These are phyloP conservation scores for Apiotrichum porosum DNA, from an alignment of 1,284 basidiomycete genomes.

Conservation along the genomic window DNA sequence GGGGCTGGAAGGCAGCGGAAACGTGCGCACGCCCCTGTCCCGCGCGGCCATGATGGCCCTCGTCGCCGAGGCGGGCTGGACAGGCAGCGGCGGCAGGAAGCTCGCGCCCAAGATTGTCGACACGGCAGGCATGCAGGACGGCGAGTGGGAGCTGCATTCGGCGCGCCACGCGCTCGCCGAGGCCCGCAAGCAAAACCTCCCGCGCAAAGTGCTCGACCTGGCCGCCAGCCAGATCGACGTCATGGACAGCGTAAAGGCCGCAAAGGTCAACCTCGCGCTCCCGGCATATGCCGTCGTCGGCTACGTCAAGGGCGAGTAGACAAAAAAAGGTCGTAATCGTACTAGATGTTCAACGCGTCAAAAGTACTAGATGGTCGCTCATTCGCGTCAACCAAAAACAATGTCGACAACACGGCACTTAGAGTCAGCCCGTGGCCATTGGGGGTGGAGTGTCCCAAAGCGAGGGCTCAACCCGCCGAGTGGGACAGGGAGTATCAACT, in stretches of 20 bases:
- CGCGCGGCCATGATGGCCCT: background rate
- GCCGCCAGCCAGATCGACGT: background rate
- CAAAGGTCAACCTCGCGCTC: background rate
- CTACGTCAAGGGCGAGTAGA: too few species aligned
- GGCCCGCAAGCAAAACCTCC: background rate
- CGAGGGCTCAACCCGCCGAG: too few species aligned
- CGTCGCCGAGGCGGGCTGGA: background rate
- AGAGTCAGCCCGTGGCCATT: too few species aligned
- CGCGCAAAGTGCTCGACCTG: background rate
- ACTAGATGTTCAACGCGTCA: too few species aligned
- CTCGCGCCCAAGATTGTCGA: background rate
- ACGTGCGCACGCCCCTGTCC: conserved; percentile 1
- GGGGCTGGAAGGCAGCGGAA: background rate
- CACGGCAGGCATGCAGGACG: conserved; percentile 1
- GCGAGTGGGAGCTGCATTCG: background rate
- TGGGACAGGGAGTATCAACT: too few species aligned
- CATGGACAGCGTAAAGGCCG: background rate
- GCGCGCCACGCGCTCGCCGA: background rate
- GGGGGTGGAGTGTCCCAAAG: too few species aligned
- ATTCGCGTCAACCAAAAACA: too few species aligned
- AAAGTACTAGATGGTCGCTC: too few species aligned
- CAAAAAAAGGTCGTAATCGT: too few species aligned
- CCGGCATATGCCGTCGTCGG: background rate
- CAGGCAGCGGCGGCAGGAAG: background rate
- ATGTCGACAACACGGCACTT: too few species aligned